Evolutionary conservation across 805 yeast genomes (phyloP), one percentile per base, ranked within the genome.

Genomic region (Hanseniaspora pseudoguilliermondii): DNA sequence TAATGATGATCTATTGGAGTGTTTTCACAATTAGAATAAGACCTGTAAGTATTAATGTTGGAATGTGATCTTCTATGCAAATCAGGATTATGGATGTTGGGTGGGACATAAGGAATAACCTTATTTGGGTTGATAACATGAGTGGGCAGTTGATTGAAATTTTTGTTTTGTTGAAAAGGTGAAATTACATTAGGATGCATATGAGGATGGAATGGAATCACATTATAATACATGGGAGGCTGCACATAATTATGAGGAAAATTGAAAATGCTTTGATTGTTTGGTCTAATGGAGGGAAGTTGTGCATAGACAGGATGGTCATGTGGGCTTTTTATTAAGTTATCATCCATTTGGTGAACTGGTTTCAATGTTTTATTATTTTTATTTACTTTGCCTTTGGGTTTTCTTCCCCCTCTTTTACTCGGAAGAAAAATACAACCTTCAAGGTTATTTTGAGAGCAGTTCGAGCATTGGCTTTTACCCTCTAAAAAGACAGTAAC

Each of bases 361-460:
- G 2, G 15, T 32, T 32, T n/a, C 16, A 1, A 13, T 9, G 20
- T 34, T 57, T 38, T 27, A 49, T 20, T 48, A 41, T 57, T 40
- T 40, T 36, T 41, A 11, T 27, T 29, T n/a, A 4, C 21, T 20
- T 20, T 32, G 4, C 32, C 32, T 10, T 61, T 63, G 7, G 57
- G 49, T 47, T 83, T 68, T 47, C 81, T 66, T 3, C 84, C 85
- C 23, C 85, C 84, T 54, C 84, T 63, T 62, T 71, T 75, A 57
- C 79, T 73, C 54, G 75, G 77, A 16, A 80, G 81, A 65, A 78
- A 80, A 21, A 79, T 75, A 65, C 85, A 80, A 32, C 73, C 75
- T 0, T 69, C 65, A 5, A 46, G 29, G 0, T 75, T 76, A 18
- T 75, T 62, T 2, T 69, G 55, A 52, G 69, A 66, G 60, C 84